Percentiles rank a stretch among this genome's conserved stretches.
Evolutionary conservation across 352 stramenopile genomes (phyloP).

Genomic region (Phytophthora lateralis): DNA sequence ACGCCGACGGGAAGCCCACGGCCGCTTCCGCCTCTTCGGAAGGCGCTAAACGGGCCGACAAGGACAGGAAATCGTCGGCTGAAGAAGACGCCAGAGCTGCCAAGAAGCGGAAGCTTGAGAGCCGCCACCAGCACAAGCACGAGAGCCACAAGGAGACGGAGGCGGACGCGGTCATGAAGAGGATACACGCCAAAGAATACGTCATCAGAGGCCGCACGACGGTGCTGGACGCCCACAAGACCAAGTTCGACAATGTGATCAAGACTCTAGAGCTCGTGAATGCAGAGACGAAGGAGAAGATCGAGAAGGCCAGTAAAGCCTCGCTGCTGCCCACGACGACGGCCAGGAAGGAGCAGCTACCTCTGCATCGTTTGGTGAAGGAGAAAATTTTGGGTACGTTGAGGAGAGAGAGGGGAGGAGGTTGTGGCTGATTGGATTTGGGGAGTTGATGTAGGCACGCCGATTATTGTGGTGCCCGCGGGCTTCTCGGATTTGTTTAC

Average conservation of each 20-base stretch:
- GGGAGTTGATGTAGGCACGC: slow-evolving; percentile 39
- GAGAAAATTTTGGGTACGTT: slow-evolving; percentile 63
- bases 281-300: slow-evolving; percentile 87
- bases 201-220: slow-evolving; percentile 69
- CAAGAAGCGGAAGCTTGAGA: slow-evolving; percentile 51
- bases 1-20: slow-evolving; percentile 22
- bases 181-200: slow-evolving; percentile 63
- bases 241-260: slow-evolving; percentile 83
- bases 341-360: slow-evolving; percentile 66
- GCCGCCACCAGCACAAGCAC: slow-evolving; percentile 39
- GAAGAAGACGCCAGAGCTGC: slow-evolving; percentile 30
- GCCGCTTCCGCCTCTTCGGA: background rate
- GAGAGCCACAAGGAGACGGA: slow-evolving; percentile 46
- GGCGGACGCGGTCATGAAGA: slow-evolving; percentile 59
- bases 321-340: slow-evolving; percentile 47
- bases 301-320: slow-evolving; percentile 82
- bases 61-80: slow-evolving; percentile 4
- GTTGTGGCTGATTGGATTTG: background rate
- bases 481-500: slow-evolving; percentile 89
- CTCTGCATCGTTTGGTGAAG: slow-evolving; percentile 69
- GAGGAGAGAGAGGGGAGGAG: background rate
- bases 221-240: slow-evolving; percentile 79
- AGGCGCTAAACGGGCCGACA: slow-evolving; percentile 16
- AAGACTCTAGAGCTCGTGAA: slow-evolving; percentile 84
- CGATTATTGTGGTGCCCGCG: slow-evolving; percentile 92